These are phyloP conservation scores for Ophiostoma himal-ulmi DNA, from an alignment of 2,329 filamentous ascomycete genomes.

Conservation along the genomic window DNA sequence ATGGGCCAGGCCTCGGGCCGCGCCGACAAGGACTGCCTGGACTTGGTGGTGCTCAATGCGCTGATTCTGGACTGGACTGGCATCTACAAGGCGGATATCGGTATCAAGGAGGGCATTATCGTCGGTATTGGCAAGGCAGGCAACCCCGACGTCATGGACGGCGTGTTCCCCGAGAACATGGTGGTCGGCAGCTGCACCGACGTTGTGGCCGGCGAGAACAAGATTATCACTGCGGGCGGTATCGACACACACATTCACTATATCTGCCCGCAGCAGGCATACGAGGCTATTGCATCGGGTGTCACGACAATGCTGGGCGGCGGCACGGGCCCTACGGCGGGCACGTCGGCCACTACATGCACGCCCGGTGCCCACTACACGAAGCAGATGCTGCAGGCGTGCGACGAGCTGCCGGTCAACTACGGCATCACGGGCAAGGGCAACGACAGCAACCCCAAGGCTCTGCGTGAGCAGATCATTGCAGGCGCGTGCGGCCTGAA, in stretches of 20 bases:
- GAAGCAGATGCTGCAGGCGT: constrained; percentile 82
- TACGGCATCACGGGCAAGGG: constrained; percentile 90
- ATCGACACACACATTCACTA: constrained; percentile 90
- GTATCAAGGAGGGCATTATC: constrained; percentile 81
- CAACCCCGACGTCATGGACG: constrained; percentile 95
- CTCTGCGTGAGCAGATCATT: constrained; percentile 70
- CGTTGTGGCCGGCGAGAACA: constrained; percentile 82
- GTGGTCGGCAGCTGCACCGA: constrained; percentile 84
- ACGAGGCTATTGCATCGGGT: constrained; percentile 77
- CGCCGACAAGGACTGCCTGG: constrained; percentile 64
- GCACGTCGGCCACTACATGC: constrained; percentile 87
- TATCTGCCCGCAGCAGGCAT: constrained; percentile 87
- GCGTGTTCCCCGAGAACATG: constrained; percentile 64
- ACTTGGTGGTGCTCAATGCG: constrained; percentile 84
- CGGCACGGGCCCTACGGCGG: constrained; percentile 85
- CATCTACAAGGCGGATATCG: constrained; percentile 95
- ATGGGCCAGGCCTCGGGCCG: constrained; percentile 89
- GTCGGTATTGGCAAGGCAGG: constrained; percentile 89
- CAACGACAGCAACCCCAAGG: constrained; percentile 67
- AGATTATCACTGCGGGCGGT: constrained; percentile 85
- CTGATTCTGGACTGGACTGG: constrained; percentile 85
- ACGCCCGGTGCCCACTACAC: constrained; percentile 81
- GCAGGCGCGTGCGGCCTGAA: constrained; percentile 89
- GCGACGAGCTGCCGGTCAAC: constrained; percentile 76
- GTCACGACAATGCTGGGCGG: constrained; percentile 89